Percentiles rank a stretch among this genome's conserved stretches.
These are phyloP conservation scores for Arthrinium phaeospermum DNA, from an alignment of 2,329 filamentous ascomycete genomes.

Conservation along the genomic window DNA sequence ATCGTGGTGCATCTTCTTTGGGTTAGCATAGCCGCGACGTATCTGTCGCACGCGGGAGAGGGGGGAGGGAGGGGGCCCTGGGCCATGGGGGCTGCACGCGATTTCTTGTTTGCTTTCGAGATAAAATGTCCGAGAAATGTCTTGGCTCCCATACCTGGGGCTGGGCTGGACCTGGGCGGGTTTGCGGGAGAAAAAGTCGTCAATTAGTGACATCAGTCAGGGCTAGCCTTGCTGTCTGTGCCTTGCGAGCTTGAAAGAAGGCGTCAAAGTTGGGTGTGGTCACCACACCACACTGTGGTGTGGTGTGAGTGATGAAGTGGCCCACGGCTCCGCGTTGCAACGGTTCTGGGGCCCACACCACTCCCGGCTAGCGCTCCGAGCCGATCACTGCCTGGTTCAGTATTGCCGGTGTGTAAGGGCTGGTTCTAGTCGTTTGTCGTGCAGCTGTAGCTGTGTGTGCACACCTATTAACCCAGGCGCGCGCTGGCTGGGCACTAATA, in stretches of 20 bases:
- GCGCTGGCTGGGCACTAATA: not conserved
- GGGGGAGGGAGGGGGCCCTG: not conserved
- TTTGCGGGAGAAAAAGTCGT: not conserved
- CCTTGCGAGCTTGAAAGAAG: not conserved
- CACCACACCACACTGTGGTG: too few relatives aligned
- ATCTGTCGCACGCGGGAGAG: not conserved
- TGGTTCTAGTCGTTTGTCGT: not conserved
- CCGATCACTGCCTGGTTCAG: not conserved
- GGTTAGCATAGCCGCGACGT: not conserved
- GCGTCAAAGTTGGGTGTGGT: too few relatives aligned
- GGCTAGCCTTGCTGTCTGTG: conserved; percentile 15
- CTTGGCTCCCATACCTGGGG: not conserved
- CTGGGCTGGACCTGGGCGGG: not conserved
- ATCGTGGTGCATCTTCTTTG: not conserved
- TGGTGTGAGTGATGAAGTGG: not conserved
- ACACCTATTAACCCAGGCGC: not conserved
- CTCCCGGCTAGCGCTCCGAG: not conserved
- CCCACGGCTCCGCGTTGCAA: conserved; percentile 4
- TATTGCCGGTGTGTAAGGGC: not conserved
- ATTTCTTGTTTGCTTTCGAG: not conserved
- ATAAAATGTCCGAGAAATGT: not conserved
- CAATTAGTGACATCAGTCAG: conserved; percentile 6
- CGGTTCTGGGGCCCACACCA: conserved; percentile 7
- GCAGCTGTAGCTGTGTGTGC: not conserved
- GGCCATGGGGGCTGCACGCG: not conserved